Evolutionary conservation across 495 filamentous ascomycete genomes (phyloP), one percentile per base, ranked within the genome.

Genomic region (Margaritispora aquatica): DNA sequence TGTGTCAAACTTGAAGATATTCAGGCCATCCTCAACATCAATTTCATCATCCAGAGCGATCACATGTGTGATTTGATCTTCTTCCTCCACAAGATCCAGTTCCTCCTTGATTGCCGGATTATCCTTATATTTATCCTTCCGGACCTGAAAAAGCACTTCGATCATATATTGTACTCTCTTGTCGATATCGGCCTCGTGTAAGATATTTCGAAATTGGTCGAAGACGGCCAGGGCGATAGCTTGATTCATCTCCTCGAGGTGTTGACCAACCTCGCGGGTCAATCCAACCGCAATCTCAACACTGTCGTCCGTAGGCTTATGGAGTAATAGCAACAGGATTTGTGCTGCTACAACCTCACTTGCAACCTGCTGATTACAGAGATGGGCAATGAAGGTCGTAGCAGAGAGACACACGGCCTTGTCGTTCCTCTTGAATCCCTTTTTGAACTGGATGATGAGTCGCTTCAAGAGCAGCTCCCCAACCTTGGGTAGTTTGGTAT

Each of bases 91-190:
- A 15, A 99, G 71, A 74, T 99, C 94, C 29, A 99, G 77, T 67
- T 97, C 95, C 66, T 96, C 90, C 66, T 85, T 90, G 66, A 99
- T 80, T 0, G 90, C 85, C 7, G 84, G 90, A 61, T 97, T 90
- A 66, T 97, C 90, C 75, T 96, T 97, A 75, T 93, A 99, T 51
- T 87, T 86, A 70, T 97, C 94, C 71, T 96, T 97, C 54, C 94
- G 84, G 29, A 97, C 86, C 71, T 97, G 92, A 72, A 99, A 97
- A 55, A 99, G 75, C 9, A 97, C 93, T 69, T 99, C 94, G 60
- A 99, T 95, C 91, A 96, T 96, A 71, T 97, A 97, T 74, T 97
- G 94, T 27, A 92, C 89, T 58, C 94, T 79, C 74, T 96, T 96
- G 67, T 99, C 94, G 66, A 97, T 93, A 67, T 92, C 90, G 34